Evolutionary conservation across 495 filamentous ascomycete species (phyloP), one percentile per base, ranked within the genome.

Genomic region (Tuber brumale): DNA sequence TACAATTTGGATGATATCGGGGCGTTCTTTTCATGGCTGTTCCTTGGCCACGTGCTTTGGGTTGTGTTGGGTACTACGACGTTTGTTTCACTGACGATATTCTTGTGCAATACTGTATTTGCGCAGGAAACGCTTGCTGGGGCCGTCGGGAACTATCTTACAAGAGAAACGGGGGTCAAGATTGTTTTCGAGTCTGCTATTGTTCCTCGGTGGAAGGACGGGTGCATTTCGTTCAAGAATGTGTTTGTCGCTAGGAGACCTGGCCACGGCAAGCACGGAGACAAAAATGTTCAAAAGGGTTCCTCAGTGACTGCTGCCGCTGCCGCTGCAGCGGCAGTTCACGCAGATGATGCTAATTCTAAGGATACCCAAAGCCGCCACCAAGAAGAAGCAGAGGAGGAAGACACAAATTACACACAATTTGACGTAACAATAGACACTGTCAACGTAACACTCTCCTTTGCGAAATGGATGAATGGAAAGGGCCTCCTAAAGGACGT

Each of bases 181-280:
- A 92, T 99, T 51, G 91, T 99, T 37, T 99, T 99, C 82, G 95
- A 99, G 84, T 97, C 94, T 76, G 95, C 95, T 21, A 97, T 99
- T 79, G 95, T 98, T 21, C 95, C 95, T 18, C 93, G 91, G 81
- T 99, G 95, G 95, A 91, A 89, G 78, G 91, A 93, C 81, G 94
- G 94, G 18, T 94, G 97, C 37, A 99, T 99, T 76, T 93, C 93
- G 0, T 97, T 99, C 85, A 92, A 93, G 81, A 97, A 97, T 82
- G 95, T 99, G 14, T 98, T 98, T 82, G 92, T 98, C 4, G 98
- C 95, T 12, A 87, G 94, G 73, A 86, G 95, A 74, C 96, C 96
- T 18, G 95, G 95, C 3, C 92, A 96, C 81, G 83, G 84, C 14
- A 80, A 84, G 51, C 75, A 76, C 21, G 87, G 86, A 31, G 84